A percentile compares a stretch with the other conserved stretches of the same genome.
Conservation (phyloP, 192 early-diverging fungal genomes). For the Endogone sp. region DNA sequence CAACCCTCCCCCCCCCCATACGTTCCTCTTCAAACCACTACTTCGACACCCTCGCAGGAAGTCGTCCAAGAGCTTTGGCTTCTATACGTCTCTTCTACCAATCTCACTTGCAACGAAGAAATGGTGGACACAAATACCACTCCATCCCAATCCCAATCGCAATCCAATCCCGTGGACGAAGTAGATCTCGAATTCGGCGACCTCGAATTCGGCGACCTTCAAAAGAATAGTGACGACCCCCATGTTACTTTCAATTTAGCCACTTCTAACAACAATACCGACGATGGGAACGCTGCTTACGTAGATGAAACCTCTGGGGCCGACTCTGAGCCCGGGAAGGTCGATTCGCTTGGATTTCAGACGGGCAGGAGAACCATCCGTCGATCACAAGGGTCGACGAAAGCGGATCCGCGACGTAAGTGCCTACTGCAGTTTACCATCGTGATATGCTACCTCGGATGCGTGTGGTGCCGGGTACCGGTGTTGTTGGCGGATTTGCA, state of each 20-base stretch:
- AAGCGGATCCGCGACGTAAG: not conserved
- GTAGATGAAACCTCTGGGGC: not conserved
- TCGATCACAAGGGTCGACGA: not conserved
- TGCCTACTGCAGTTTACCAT: slow-evolving; percentile 1
- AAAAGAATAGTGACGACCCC: too few species aligned
- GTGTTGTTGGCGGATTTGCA: slow-evolving; percentile 15
- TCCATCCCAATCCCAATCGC: slow-evolving; percentile 2
- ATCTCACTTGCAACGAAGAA: not conserved
- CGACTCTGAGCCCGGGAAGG: not conserved
- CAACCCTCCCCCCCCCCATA: too few species aligned
- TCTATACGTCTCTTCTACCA: slow-evolving; percentile 12
- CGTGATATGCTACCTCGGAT: slow-evolving; percentile 14
- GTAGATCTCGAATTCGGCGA: too few species aligned
- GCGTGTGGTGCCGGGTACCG: slow-evolving; percentile 18
- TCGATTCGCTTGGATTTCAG: not conserved
- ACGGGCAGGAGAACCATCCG: not conserved
- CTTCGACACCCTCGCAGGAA: slow-evolving; percentile 1
- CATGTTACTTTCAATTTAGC: not conserved
- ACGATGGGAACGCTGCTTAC: not conserved
- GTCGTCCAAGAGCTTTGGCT: slow-evolving; percentile 33
- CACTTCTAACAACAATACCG: not conserved
- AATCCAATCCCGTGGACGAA: not conserved
- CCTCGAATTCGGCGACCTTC: too few species aligned
- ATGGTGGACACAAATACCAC: not conserved
- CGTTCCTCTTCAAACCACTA: too few species aligned